phyloP scores from a whole-genome alignment of 345 rosid genomes.

The Aethionema arabicum region DNA sequence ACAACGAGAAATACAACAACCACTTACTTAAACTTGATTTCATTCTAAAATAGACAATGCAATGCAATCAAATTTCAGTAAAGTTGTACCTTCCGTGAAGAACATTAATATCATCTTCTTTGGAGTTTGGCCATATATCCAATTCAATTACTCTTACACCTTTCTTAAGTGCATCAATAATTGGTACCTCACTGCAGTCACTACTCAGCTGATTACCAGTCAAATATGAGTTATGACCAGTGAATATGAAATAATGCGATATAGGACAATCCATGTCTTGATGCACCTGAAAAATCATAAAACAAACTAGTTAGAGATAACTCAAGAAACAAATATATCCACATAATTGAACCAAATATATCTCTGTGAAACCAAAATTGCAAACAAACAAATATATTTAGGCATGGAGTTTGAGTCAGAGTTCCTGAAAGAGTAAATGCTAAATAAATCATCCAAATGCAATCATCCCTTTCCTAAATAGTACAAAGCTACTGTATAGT shows the following conservation, averaged over 20 bases:
- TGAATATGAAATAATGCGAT: slow-evolving; percentile 67
- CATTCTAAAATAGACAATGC: too few relatives aligned
- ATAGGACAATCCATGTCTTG: slow-evolving; percentile 71
- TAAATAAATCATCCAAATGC: too few relatives aligned
- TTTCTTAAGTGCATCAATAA: slow-evolving; percentile 53
- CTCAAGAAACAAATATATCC: neutral
- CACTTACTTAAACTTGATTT: too few relatives aligned
- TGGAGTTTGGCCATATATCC: slow-evolving; percentile 81
- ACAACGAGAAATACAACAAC: slow-evolving; percentile 1
- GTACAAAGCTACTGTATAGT: neutral
- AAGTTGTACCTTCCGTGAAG: slow-evolving; percentile 71
- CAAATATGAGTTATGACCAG: slow-evolving; percentile 44
- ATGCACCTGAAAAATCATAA: slow-evolving; percentile 53
- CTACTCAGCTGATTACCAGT: slow-evolving; percentile 69
- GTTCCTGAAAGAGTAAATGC: neutral
- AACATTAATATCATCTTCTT: slow-evolving; percentile 56
- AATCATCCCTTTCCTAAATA: too few relatives aligned
- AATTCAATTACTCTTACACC: slow-evolving; percentile 80
- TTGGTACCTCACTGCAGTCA: slow-evolving; percentile 77
- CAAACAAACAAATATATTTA: neutral
- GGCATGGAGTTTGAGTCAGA: neutral
- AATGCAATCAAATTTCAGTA: neutral
- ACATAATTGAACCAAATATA: neutral
- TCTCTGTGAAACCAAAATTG: neutral
- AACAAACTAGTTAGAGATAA: neutral